Evolutionary conservation across 1,139 yeast species (phyloP).

Genomic region (Debaryomyces psychrophilus): DNA sequence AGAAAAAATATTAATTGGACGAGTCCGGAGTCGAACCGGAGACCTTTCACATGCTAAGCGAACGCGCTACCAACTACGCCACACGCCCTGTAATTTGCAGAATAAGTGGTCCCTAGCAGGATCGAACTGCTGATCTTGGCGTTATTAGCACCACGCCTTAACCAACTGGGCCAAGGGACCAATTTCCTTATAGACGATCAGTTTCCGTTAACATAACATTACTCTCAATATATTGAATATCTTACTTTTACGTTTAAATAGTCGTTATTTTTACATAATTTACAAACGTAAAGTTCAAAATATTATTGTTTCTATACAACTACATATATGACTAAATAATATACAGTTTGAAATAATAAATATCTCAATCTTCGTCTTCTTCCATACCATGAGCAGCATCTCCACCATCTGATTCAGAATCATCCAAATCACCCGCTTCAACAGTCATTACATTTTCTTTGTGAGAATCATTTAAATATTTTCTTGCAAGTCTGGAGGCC

Average conservation of each 20-base stretch:
- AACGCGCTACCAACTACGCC: constrained; percentile 76
- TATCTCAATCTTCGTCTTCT: constrained; percentile 17
- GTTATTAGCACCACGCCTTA: constrained; percentile 84
- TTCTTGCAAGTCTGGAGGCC: constrained; percentile 75
- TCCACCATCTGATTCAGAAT: constrained; percentile 59
- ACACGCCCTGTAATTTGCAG: constrained; percentile 50
- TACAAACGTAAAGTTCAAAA: not conserved
- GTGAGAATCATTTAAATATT: constrained; percentile 53
- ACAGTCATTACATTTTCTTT: constrained; percentile 62
- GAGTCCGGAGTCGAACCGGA: constrained; percentile 69
- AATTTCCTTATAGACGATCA: too few relatives aligned
- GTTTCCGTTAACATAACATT: too few relatives aligned
- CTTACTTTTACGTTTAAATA: too few relatives aligned
- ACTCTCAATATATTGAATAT: too few relatives aligned
- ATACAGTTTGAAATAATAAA: not conserved
- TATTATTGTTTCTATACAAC: constrained; percentile 1
- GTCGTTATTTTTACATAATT: too few relatives aligned
- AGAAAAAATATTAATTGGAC: constrained; percentile 50
- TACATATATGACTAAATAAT: constrained; percentile 2
- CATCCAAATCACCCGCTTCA: constrained; percentile 60
- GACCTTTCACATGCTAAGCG: constrained; percentile 71
- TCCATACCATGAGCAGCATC: constrained; percentile 31
- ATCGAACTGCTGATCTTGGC: constrained; percentile 86
- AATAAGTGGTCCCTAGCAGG: constrained; percentile 75
- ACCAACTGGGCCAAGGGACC: constrained; percentile 31